Conservation (phyloP, 192 early-diverging fungal species). For the Coemansia sp. region DNA sequence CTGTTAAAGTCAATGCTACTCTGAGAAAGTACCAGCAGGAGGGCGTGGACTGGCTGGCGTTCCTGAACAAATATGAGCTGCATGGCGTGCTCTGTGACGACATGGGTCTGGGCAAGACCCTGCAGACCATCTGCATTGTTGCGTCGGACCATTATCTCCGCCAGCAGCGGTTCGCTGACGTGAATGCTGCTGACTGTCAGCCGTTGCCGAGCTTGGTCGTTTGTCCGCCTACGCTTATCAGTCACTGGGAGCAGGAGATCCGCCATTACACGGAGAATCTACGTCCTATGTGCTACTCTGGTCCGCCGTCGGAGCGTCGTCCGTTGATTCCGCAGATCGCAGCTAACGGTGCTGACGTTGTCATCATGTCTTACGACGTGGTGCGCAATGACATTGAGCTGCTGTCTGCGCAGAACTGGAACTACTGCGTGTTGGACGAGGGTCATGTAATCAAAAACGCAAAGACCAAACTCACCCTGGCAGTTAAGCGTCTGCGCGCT, state of each 20-base stretch:
- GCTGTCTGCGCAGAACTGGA: constrained; percentile 72
- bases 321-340: constrained; percentile 61
- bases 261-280: constrained; percentile 74
- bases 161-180: constrained; percentile 57
- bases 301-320: constrained; percentile 76
- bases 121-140: constrained; percentile 95
- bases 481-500: constrained; percentile 85
- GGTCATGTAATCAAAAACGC: constrained; percentile 98
- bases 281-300: constrained; percentile 84
- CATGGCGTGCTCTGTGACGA: constrained; percentile 99
- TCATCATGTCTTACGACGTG: constrained; percentile 97
- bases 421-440: constrained; percentile 97
- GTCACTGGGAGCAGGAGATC: constrained; percentile 98
- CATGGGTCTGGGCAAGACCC: constrained; percentile 98
- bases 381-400: constrained; percentile 94
- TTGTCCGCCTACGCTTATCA: constrained; percentile 92
- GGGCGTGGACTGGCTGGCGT: constrained; percentile 98
- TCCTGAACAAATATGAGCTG: constrained; percentile 94
- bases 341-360: constrained; percentile 65
- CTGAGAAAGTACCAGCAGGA: constrained; percentile 97
- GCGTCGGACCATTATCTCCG: constrained; percentile 86
- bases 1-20: constrained; percentile 90
- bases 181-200: constrained; percentile 64
- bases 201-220: constrained; percentile 90
- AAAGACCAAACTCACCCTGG: constrained; percentile 90